A percentile compares a stretch with the other conserved stretches of the same genome.
phyloP scores from a whole-genome alignment of 2,329 filamentous ascomycete species.

The Cadophora gregata region DNA sequence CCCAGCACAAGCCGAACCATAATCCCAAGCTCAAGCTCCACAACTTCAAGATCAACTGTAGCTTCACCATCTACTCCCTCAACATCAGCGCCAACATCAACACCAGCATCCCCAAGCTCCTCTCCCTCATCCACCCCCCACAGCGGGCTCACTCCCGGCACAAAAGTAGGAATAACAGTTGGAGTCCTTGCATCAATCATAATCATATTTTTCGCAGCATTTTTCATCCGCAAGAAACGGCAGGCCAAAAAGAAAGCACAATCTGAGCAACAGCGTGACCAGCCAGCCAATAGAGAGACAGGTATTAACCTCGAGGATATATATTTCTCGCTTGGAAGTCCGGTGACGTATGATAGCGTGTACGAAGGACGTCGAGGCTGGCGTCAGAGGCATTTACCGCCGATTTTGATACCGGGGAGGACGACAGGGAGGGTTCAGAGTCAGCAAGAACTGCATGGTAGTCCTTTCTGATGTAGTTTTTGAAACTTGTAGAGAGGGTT shows the following conservation, averaged over 20 bases:
- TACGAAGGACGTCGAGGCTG: slow-evolving; percentile 4
- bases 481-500: not conserved
- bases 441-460: slow-evolving; percentile 1
- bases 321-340: slow-evolving; percentile 1
- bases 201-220: not conserved
- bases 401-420: not conserved
- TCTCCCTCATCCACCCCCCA: not conserved
- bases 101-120: too few relatives aligned
- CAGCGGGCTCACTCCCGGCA: not conserved
- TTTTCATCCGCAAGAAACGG: slow-evolving; percentile 2
- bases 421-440: not conserved
- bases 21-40: not conserved
- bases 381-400: not conserved
- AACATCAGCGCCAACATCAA: not conserved
- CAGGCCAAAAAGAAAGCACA: not conserved
- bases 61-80: not conserved
- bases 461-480: not conserved
- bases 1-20: not conserved
- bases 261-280: not conserved
- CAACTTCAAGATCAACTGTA: not conserved
- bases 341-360: slow-evolving; percentile 8
- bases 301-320: not conserved
- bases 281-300: not conserved
- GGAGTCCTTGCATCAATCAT: not conserved
- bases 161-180: slow-evolving; percentile 7